Percentiles rank a stretch among this genome's conserved stretches.
Conservation (phyloP, 352 stramenopile species). For the Plasmopara halstedii region DNA sequence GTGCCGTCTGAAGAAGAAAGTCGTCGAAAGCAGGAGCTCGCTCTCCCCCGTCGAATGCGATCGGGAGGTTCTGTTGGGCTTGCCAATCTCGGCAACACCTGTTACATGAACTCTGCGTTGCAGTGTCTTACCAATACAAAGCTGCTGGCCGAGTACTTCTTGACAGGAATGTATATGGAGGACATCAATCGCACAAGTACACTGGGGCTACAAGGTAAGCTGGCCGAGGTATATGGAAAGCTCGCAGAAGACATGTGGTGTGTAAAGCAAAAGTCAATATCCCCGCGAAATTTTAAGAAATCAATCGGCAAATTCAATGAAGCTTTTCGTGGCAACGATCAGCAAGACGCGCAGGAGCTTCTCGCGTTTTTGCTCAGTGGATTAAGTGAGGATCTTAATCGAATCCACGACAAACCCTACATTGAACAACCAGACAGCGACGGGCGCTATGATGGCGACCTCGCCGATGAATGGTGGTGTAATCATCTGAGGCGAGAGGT, state of each 20-base stretch:
- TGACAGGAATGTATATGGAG: slow-evolving; percentile 87
- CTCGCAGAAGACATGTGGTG: slow-evolving; percentile 95
- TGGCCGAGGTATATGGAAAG: slow-evolving; percentile 93
- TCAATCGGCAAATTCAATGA: slow-evolving; percentile 92
- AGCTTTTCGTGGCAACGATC: slow-evolving; percentile 94
- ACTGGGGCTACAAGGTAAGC: slow-evolving; percentile 90
- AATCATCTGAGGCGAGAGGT: slow-evolving; percentile 97
- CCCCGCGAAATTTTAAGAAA: slow-evolving; percentile 91
- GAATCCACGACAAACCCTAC: slow-evolving; percentile 94
- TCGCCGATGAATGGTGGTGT: slow-evolving; percentile 99
- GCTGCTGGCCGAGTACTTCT: slow-evolving; percentile 94
- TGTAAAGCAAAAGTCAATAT: slow-evolving; percentile 90
- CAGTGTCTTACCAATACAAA: slow-evolving; percentile 95
- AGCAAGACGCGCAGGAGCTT: slow-evolving; percentile 98
- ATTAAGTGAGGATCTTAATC: slow-evolving; percentile 98
- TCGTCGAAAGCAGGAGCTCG: slow-evolving; percentile 42
- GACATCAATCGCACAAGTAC: slow-evolving; percentile 97
- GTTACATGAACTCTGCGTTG: slow-evolving; percentile 93
- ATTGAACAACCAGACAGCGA: slow-evolving; percentile 97
- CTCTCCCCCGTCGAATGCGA: slow-evolving; percentile 67
- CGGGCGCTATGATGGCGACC: slow-evolving; percentile 93
- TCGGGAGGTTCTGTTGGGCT: slow-evolving; percentile 68
- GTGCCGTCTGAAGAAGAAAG: slow-evolving; percentile 49
- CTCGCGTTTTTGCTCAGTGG: slow-evolving; percentile 95
- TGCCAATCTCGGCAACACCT: slow-evolving; percentile 93